A percentile compares a stretch with the other conserved stretches of the same genome.
Conservation (phyloP, 73 alveolate species). For the Loxodes magnus region DNA sequence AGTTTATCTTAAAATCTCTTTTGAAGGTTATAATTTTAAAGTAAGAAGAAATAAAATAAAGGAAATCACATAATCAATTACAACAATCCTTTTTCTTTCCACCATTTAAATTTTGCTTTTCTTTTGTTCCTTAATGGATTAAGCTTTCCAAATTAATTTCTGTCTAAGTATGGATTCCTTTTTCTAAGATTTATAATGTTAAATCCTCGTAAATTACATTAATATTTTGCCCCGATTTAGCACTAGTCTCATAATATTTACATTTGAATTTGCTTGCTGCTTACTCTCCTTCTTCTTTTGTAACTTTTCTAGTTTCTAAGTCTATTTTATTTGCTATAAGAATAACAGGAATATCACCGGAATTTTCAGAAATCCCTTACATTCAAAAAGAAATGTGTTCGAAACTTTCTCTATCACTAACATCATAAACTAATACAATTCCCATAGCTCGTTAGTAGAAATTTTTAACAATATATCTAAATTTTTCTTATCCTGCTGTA, state of each 20-base stretch:
- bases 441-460: conserved; percentile 45
- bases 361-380: conserved; percentile 25
- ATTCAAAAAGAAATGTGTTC: conserved; percentile 23
- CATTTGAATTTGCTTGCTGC: not conserved
- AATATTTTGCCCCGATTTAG: not conserved
- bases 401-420: conserved; percentile 23
- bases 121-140: no score
- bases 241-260: conserved; percentile 13
- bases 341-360: conserved; percentile 29
- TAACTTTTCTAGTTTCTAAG: conserved; percentile 2
- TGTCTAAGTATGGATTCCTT: conserved; percentile 1
- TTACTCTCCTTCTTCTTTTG: conserved; percentile 7
- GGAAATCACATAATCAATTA: no score
- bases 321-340: conserved; percentile 33
- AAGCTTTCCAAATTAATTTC: no score
- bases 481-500: conserved; percentile 45
- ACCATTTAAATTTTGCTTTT: no score
- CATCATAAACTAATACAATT: conserved; percentile 38
- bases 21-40: no score
- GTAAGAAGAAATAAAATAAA: no score
- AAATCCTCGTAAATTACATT: not conserved
- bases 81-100: no score
- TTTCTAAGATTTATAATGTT: conserved; percentile 1
- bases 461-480: conserved; percentile 28
- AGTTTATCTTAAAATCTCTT: no score